Conservation (phyloP, 495 filamentous ascomycete genomes). For the Neurospora sp. region DNA sequence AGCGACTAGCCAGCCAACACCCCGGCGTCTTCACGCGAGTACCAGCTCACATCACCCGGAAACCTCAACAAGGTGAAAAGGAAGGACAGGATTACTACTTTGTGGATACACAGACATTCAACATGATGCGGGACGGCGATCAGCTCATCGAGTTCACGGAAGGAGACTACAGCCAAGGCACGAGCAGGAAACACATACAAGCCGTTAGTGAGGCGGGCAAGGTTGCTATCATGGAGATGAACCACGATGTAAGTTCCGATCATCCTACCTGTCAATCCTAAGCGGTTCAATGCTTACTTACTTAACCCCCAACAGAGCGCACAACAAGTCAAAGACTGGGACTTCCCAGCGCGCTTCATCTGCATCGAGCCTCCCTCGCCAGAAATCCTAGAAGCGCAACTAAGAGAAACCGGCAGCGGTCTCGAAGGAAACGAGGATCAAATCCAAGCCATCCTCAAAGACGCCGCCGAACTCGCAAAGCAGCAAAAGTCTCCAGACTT, state of each 20-base stretch:
- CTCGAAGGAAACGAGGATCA: constrained; percentile 46
- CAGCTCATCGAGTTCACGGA: constrained; percentile 38
- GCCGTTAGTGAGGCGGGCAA: constrained; percentile 36
- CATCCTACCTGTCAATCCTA: background rate
- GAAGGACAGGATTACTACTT: constrained; percentile 37
- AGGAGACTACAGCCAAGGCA: constrained; percentile 35
- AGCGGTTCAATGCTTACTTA: background rate
- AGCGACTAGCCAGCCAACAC: constrained; percentile 33
- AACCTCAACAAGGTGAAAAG: constrained; percentile 34
- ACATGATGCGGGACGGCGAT: constrained; percentile 42
- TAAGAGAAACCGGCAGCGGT: constrained; percentile 40
- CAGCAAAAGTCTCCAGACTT: constrained; percentile 50
- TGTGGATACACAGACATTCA: constrained; percentile 36
- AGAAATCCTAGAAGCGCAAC: constrained; percentile 50
- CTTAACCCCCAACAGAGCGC: constrained; percentile 42
- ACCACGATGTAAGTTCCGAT: constrained; percentile 26
- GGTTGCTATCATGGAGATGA: constrained; percentile 51
- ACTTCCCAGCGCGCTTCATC: constrained; percentile 59
- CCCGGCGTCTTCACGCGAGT: constrained; percentile 29
- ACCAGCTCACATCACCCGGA: constrained; percentile 32
- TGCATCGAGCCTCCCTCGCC: constrained; percentile 61
- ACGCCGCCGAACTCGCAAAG: constrained; percentile 56
- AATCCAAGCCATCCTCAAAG: constrained; percentile 47
- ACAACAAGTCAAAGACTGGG: constrained; percentile 60
- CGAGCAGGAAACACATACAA: constrained; percentile 34